Evolutionary conservation across 768 basidiomycete genomes (phyloP).

Genomic region (Gymnopilus junonius): DNA sequence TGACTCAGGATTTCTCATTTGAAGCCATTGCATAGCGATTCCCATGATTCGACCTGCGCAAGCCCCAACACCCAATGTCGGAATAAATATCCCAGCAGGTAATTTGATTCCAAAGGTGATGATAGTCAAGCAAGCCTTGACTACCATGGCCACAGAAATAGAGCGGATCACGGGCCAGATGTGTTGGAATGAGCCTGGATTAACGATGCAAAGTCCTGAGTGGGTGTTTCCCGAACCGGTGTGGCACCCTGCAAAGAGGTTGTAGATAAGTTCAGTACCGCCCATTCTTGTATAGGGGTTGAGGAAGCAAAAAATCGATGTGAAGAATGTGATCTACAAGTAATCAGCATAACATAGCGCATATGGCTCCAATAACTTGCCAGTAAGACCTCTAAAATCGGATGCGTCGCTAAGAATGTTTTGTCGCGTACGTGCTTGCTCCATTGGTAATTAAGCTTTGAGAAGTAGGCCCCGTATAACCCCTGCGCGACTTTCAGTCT

Average conservation of each 20-base stretch:
- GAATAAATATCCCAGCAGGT: conserved; percentile 96
- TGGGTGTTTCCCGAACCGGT: conserved; percentile 56
- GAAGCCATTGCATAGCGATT: conserved; percentile 76
- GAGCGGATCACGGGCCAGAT: conserved; percentile 66
- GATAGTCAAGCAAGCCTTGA: conserved; percentile 81
- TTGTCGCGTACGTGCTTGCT: conserved; percentile 78
- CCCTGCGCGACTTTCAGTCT: conserved; percentile 53
- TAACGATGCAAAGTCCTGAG: conserved; percentile 71
- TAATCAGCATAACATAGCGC: conserved; percentile 6
- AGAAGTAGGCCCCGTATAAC: conserved; percentile 92
- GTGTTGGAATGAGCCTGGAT: conserved; percentile 57
- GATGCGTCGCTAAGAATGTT: conserved; percentile 81
- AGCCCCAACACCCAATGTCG: conserved; percentile 92
- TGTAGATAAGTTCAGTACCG: conserved; percentile 93
- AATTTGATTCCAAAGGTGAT: conserved; percentile 93
- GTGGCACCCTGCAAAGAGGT: conserved; percentile 87
- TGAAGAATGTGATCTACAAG: conserved; percentile 73
- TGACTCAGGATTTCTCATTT: conserved; percentile 62
- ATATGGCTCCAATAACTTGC: conserved; percentile 44
- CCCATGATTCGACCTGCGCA: conserved; percentile 91
- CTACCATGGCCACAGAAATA: conserved; percentile 76
- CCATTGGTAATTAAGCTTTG: conserved; percentile 91
- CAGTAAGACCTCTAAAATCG: conserved; percentile 81
- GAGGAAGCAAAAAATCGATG: conserved; percentile 78
- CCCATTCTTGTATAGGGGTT: conserved; percentile 94